phyloP scores from a whole-genome alignment of 495 filamentous ascomycete species.

The Pyrenula aspistea region DNA sequence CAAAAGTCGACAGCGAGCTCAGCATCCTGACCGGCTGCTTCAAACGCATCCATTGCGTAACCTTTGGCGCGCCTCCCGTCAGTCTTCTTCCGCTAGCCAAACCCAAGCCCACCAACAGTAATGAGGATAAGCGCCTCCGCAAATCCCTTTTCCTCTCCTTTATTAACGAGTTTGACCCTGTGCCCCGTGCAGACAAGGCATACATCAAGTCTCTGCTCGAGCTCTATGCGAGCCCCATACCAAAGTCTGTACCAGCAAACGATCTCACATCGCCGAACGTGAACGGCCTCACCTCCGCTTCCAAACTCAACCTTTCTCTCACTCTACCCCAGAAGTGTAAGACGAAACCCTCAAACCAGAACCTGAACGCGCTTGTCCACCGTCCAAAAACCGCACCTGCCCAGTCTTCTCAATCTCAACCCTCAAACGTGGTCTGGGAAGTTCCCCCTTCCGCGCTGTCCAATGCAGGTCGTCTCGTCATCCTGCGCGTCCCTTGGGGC shows the following conservation, averaged over 20 bases:
- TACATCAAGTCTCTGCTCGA: slow-evolving; percentile 61
- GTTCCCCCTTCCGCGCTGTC: slow-evolving; percentile 51
- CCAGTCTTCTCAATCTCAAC: slow-evolving; percentile 2
- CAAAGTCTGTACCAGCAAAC: slow-evolving; percentile 16
- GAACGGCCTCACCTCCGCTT: slow-evolving; percentile 1
- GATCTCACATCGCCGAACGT: slow-evolving; percentile 2
- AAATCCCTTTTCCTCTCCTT: slow-evolving; percentile 66
- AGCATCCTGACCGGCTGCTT: slow-evolving; percentile 53
- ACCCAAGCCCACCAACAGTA: slow-evolving; percentile 23
- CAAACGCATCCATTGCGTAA: slow-evolving; percentile 68
- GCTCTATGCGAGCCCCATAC: slow-evolving; percentile 53
- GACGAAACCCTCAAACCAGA: not conserved
- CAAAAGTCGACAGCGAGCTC: slow-evolving; percentile 50
- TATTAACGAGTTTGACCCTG: slow-evolving; percentile 76
- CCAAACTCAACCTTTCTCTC: not conserved
- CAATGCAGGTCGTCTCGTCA: slow-evolving; percentile 53
- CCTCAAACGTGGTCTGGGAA: slow-evolving; percentile 36
- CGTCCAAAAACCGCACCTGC: slow-evolving; percentile 3
- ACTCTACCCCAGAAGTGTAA: not conserved
- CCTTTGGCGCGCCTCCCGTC: slow-evolving; percentile 69
- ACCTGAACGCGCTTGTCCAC: not conserved
- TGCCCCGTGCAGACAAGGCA: slow-evolving; percentile 59
- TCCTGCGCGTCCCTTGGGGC: slow-evolving; percentile 34
- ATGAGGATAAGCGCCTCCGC: slow-evolving; percentile 14
- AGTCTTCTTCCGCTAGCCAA: slow-evolving; percentile 54